Evolutionary conservation across 116 monocot genomes (phyloP).

Genomic region (Cymodocea nodosa): DNA sequence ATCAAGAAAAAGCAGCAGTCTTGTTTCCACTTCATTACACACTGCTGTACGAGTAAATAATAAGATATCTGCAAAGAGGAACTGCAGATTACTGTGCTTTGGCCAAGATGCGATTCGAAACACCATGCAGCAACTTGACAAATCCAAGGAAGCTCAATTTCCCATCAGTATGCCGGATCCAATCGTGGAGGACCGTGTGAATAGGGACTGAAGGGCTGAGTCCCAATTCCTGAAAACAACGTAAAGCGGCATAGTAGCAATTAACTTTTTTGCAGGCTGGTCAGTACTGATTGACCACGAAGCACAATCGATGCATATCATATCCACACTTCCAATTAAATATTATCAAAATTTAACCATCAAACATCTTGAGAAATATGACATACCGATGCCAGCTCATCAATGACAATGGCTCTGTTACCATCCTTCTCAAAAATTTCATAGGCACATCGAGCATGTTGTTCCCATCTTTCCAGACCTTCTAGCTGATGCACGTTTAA

Average conservation of each 20-base stretch:
- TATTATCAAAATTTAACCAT: not conserved
- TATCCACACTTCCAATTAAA: not conserved
- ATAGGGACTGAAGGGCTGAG: conserved; percentile 82
- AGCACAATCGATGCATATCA: not conserved
- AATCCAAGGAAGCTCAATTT: conserved; percentile 95
- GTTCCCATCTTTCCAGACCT: conserved; percentile 58
- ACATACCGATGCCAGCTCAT: conserved; percentile 68
- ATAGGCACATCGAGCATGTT: conserved; percentile 52
- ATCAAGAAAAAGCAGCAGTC: not conserved
- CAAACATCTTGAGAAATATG: not conserved
- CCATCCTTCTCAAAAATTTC: conserved; percentile 79
- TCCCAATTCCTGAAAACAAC: conserved; percentile 57
- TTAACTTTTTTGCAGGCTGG: not conserved
- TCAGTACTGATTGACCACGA: too few species aligned
- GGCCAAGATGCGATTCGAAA: conserved; percentile 43
- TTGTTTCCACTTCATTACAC: not conserved
- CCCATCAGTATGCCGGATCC: conserved; percentile 93
- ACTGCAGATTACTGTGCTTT: conserved; percentile 19
- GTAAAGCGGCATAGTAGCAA: too few species aligned
- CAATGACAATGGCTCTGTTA: conserved; percentile 62
- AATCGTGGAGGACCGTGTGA: conserved; percentile 85
- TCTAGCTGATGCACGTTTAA: conserved; percentile 64
- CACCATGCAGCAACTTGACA: conserved; percentile 78
- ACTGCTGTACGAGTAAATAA: not conserved
- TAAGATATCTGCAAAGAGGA: not conserved